Evolutionary conservation across 768 basidiomycete genomes (phyloP).

Genomic region (Holtermannia corniformis): DNA sequence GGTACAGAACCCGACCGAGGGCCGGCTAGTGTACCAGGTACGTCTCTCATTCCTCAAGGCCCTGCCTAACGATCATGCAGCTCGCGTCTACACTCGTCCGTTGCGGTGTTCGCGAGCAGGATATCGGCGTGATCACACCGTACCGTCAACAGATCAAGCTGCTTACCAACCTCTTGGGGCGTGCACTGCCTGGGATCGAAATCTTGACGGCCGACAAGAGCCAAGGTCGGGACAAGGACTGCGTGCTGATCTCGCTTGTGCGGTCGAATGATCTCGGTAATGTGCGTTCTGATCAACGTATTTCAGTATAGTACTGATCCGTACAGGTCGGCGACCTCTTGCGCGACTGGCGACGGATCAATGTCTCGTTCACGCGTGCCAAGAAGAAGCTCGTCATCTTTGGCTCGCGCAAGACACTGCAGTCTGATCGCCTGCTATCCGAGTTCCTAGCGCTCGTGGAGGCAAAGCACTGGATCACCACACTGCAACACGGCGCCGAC

Average conservation of each 20-base stretch:
- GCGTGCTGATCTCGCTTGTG: slow-evolving; percentile 85
- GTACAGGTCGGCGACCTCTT: slow-evolving; percentile 78
- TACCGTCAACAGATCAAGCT: slow-evolving; percentile 96
- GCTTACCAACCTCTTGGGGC: slow-evolving; percentile 56
- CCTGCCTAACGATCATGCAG: slow-evolving; percentile 45
- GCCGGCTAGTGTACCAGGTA: slow-evolving; percentile 45
- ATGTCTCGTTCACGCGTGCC: slow-evolving; percentile 92
- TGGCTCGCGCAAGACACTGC: slow-evolving; percentile 72
- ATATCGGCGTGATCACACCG: slow-evolving; percentile 80
- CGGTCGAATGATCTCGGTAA: slow-evolving; percentile 66
- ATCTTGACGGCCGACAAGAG: slow-evolving; percentile 85
- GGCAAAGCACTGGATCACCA: slow-evolving; percentile 58
- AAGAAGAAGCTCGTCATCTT: slow-evolving; percentile 81
- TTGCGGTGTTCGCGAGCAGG: slow-evolving; percentile 56
- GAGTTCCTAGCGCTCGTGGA: slow-evolving; percentile 75
- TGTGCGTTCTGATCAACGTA: slow-evolving; percentile 47
- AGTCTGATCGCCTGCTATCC: slow-evolving; percentile 46
- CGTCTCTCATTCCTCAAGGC: slow-evolving; percentile 31
- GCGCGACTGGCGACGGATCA: slow-evolving; percentile 92
- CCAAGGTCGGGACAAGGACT: slow-evolving; percentile 93
- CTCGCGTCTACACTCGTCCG: slow-evolving; percentile 56
- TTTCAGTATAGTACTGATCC: neutral
- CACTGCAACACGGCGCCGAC: slow-evolving; percentile 52
- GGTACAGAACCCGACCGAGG: slow-evolving; percentile 81
- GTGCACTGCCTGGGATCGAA: slow-evolving; percentile 51